phyloP scores from a whole-genome alignment of 1,284 basidiomycete species.

The Rhodotorula mucilaginosa region DNA sequence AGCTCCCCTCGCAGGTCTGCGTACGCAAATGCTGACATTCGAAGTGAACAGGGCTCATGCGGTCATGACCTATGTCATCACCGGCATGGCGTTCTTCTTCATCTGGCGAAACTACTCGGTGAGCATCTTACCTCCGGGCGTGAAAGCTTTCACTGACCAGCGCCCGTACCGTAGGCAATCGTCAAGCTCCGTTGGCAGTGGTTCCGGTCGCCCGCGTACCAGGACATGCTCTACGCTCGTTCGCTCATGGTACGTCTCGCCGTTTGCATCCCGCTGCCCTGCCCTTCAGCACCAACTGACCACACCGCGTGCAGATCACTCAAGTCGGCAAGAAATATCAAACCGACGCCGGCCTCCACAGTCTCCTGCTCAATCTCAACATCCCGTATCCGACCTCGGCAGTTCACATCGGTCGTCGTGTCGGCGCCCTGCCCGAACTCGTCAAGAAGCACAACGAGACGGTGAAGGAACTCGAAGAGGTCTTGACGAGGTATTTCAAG shows the following conservation, averaged over 20 bases:
- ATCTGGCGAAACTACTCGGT: slow-evolving; percentile 54
- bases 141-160: background rate
- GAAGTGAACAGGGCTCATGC: slow-evolving; percentile 58
- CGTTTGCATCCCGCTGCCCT: background rate
- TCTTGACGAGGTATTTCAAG: slow-evolving; percentile 75
- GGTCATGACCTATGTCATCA: slow-evolving; percentile 61
- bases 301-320: slow-evolving; percentile 52
- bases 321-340: slow-evolving; percentile 71
- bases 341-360: slow-evolving; percentile 67
- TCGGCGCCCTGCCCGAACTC: slow-evolving; percentile 70
- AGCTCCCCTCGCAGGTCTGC: too few relatives aligned
- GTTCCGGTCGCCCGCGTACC: slow-evolving; percentile 74
- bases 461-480: slow-evolving; percentile 75
- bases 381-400: slow-evolving; percentile 80
- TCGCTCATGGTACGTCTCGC: slow-evolving; percentile 57
- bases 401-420: slow-evolving; percentile 73
- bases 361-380: slow-evolving; percentile 36
- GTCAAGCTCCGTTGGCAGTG: slow-evolving; percentile 64
- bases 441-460: slow-evolving; percentile 77
- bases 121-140: background rate
- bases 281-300: background rate
- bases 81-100: slow-evolving; percentile 61
- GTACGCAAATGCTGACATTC: background rate
- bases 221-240: slow-evolving; percentile 72
- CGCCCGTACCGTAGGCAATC: slow-evolving; percentile 54